Percentiles rank a stretch among this genome's conserved stretches.
phyloP scores from a whole-genome alignment of 768 basidiomycete species.

The Tulasnella sp. region DNA sequence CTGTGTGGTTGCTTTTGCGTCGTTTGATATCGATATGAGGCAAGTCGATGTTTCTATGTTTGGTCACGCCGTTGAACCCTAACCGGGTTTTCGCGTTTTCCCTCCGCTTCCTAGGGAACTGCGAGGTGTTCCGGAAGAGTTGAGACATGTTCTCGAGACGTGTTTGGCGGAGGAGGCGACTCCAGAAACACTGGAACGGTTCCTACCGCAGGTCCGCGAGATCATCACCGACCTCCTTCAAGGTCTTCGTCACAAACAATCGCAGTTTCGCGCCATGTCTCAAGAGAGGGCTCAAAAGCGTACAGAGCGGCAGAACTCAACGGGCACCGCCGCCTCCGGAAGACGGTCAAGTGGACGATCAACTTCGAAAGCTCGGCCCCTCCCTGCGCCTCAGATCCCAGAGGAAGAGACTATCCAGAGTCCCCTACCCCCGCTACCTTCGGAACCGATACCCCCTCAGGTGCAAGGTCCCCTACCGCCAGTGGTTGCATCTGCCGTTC shows the following conservation, averaged over 20 bases:
- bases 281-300: constrained; percentile 34
- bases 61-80: not conserved
- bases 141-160: not conserved
- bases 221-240: constrained; percentile 80
- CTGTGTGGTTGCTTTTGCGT: constrained; percentile 77
- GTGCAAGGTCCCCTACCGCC: not conserved
- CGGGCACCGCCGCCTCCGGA: not conserved
- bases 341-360: constrained; percentile 23
- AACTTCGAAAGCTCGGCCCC: constrained; percentile 34
- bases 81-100: no score
- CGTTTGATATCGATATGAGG: constrained; percentile 83
- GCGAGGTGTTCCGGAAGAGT: not conserved
- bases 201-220: not conserved
- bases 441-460: not conserved
- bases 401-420: constrained; percentile 18
- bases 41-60: constrained; percentile 30
- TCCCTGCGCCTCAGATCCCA: not conserved
- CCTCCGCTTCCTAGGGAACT: not conserved
- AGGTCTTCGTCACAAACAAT: constrained; percentile 87
- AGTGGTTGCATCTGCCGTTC: constrained; percentile 3
- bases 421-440: constrained; percentile 1
- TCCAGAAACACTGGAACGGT: not conserved
- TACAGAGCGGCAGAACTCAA: constrained; percentile 3
- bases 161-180: not conserved
- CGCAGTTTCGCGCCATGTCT: constrained; percentile 66